Percentiles rank a stretch among this genome's conserved stretches.
These are phyloP conservation scores for Colletotrichum cuscutae DNA, from an alignment of 2,329 filamentous ascomycete genomes.

Conservation along the genomic window DNA sequence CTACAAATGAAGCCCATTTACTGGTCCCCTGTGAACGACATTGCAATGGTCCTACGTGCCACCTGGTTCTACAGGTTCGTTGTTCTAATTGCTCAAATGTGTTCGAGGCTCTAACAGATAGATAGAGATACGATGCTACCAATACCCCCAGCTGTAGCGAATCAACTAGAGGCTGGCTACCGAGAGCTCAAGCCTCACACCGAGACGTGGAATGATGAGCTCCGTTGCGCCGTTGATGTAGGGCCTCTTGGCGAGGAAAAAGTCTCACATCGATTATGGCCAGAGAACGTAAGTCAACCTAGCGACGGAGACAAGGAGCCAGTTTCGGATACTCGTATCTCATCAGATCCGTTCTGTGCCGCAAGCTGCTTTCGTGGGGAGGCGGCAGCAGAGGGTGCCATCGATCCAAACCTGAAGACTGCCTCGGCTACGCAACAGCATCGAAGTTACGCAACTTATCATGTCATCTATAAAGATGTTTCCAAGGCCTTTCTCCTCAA, in stretches of 20 bases:
- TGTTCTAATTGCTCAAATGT: not conserved
- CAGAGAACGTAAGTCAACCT: constrained; percentile 58
- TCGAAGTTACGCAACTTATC: constrained; percentile 76
- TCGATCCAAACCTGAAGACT: constrained; percentile 46
- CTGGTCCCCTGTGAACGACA: constrained; percentile 93
- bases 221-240: constrained; percentile 89
- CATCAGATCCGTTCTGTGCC: constrained; percentile 68
- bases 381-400: constrained; percentile 64
- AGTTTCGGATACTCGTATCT: constrained; percentile 46
- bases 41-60: constrained; percentile 82
- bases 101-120: constrained; percentile 3
- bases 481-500: constrained; percentile 86
- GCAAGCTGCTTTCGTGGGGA: constrained; percentile 69
- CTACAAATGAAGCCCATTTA: constrained; percentile 96
- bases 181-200: constrained; percentile 88
- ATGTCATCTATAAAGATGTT: constrained; percentile 87
- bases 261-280: constrained; percentile 86
- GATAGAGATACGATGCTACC: constrained; percentile 86
- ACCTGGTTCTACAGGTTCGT: constrained; percentile 92
- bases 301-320: constrained; percentile 45
- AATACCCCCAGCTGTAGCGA: constrained; percentile 85
- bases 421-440: constrained; percentile 53
- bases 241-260: constrained; percentile 93
- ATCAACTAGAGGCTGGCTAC: constrained; percentile 93
- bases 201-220: constrained; percentile 90